A percentile compares a stretch with the other conserved stretches of the same genome.
These are phyloP conservation scores for Podospora comata DNA, from an alignment of 495 filamentous ascomycete species.

Conservation along the genomic window DNA sequence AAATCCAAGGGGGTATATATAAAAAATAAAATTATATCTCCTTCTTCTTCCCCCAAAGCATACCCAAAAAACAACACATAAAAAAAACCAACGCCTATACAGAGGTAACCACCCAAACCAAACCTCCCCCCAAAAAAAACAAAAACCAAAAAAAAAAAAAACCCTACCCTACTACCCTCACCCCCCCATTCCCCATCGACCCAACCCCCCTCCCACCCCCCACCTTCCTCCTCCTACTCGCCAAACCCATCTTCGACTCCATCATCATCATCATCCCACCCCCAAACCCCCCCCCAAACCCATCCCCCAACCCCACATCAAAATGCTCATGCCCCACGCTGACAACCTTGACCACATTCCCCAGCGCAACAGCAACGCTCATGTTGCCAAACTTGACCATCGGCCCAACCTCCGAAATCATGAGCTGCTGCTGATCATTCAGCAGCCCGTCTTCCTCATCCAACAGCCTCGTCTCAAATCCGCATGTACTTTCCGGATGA, in stretches of 20 bases:
- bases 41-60: no score
- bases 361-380: slow-evolving; percentile 63
- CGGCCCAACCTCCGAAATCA: slow-evolving; percentile 59
- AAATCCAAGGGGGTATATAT: no score
- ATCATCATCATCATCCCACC: not conserved
- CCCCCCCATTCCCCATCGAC: not conserved
- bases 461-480: slow-evolving; percentile 40
- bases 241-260: not conserved
- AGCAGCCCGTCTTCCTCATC: slow-evolving; percentile 27
- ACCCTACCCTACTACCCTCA: no score
- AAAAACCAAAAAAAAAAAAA: slow-evolving; percentile 1
- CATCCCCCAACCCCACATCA: slow-evolving; percentile 34
- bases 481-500: slow-evolving; percentile 35
- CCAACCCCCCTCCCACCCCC: slow-evolving; percentile 15
- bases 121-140: not conserved
- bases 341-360: slow-evolving; percentile 64
- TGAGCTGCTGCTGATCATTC: slow-evolving; percentile 39
- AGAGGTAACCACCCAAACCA: not conserved
- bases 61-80: not conserved
- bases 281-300: slow-evolving; percentile 21
- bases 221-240: slow-evolving; percentile 7
- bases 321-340: slow-evolving; percentile 60
- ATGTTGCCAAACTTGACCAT: slow-evolving; percentile 54
- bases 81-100: not conserved
- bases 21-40: no score